phyloP scores from a whole-genome alignment of 306 rosid species.

The Alnus glutinosa region DNA sequence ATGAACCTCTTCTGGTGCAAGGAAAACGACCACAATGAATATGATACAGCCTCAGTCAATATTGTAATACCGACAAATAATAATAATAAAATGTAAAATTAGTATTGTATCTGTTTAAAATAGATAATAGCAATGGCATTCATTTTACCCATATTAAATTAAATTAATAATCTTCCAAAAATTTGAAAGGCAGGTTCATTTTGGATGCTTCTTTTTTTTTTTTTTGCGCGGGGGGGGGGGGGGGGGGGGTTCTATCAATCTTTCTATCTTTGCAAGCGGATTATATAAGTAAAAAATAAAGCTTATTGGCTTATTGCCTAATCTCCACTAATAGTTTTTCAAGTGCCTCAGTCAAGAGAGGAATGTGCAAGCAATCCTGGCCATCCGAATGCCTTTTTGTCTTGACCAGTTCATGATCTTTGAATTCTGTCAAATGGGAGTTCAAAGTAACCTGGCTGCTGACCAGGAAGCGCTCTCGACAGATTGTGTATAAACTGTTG shows the following conservation, averaged over 20 bases:
- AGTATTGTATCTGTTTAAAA: no score
- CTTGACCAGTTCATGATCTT: conserved; percentile 91
- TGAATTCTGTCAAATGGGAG: conserved; percentile 87
- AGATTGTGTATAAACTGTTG: conserved; percentile 57
- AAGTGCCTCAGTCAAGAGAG: conserved; percentile 73
- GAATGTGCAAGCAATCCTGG: conserved; percentile 74
- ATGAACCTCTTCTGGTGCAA: no score
- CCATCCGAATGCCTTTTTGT: conserved; percentile 82
- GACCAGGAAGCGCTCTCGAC: conserved; percentile 85
- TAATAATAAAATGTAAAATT: no score
- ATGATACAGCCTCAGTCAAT: no score
- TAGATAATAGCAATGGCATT: no score
- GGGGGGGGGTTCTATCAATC: not conserved
- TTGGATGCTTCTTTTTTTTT: no score
- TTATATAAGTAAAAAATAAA: not conserved
- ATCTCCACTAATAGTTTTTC: conserved; percentile 63
- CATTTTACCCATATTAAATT: no score
- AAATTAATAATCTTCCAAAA: no score
- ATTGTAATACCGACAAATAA: no score
- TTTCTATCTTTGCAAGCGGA: not conserved
- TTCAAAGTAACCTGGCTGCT: conserved; percentile 81
- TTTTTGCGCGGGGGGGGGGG: no score
- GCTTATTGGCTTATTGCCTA: conserved; percentile 30
- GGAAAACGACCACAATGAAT: no score
- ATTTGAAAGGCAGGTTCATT: no score